Evolutionary conservation across 345 rosid genomes (phyloP).

Genomic region (Salix brachista): DNA sequence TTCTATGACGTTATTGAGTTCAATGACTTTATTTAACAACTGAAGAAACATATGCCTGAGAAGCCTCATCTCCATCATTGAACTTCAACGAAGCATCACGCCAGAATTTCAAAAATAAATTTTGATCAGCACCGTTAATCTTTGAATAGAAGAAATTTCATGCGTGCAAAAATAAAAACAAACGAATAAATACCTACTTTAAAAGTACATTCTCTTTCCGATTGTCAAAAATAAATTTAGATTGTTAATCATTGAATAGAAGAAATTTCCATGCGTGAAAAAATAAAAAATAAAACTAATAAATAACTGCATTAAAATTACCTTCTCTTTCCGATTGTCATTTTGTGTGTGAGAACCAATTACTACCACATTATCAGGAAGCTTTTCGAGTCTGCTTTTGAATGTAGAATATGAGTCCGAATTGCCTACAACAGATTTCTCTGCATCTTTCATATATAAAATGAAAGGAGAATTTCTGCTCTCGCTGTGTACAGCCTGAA

Average conservation of each 20-base stretch:
- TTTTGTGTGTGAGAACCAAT: constrained; percentile 73
- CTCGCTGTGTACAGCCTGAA: constrained; percentile 60
- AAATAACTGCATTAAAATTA: constrained; percentile 20
- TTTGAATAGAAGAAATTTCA: neutral
- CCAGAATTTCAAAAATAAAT: neutral
- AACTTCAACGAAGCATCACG: neutral
- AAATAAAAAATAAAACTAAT: neutral
- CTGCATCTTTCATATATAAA: constrained; percentile 87
- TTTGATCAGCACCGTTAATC: neutral
- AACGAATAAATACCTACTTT: neutral
- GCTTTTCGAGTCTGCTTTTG: constrained; percentile 60
- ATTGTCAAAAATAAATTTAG: constrained; percentile 27
- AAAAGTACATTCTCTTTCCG: constrained; percentile 71
- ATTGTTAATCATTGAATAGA: neutral
- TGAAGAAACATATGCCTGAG: neutral
- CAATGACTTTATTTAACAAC: neutral
- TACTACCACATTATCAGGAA: constrained; percentile 75
- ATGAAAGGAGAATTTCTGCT: constrained; percentile 79
- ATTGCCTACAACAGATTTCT: constrained; percentile 77
- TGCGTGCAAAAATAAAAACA: neutral
- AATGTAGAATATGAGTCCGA: constrained; percentile 57
- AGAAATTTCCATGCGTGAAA: neutral
- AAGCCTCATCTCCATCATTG: neutral
- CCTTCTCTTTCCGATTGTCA: constrained; percentile 81
- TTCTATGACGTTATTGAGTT: neutral